A percentile compares a stretch with the other conserved stretches of the same genome.
These are phyloP conservation scores for Chrysoporthe puriensis DNA, from an alignment of 2,329 filamentous ascomycete genomes.

Conservation along the genomic window DNA sequence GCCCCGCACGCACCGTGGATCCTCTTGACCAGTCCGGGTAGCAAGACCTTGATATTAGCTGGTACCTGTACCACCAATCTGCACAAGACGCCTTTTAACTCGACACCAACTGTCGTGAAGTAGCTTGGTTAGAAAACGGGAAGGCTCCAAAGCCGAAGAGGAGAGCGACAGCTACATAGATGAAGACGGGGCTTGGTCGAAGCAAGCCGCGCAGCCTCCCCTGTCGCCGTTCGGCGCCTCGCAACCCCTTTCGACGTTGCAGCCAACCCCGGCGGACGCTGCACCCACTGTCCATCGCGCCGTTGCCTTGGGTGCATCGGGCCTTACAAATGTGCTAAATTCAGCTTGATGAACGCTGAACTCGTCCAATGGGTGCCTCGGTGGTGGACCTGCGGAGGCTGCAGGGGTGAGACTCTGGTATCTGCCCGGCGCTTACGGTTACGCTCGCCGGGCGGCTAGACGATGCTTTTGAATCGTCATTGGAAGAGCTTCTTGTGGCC, in stretches of 20 bases:
- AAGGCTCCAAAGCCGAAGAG: not conserved
- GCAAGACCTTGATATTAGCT: not conserved
- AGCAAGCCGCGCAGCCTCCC: conserved; percentile 14
- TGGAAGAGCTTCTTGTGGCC: conserved; percentile 4
- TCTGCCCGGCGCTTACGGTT: conserved; percentile 19
- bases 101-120: not conserved
- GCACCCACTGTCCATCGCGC: conserved; percentile 11
- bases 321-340: conserved; percentile 15
- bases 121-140: not conserved
- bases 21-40: not conserved
- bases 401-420: conserved; percentile 20
- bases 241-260: conserved; percentile 18
- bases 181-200: conserved; percentile 8
- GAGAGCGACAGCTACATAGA: not conserved
- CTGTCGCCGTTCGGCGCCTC: conserved; percentile 6
- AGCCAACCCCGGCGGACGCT: not conserved
- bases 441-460: conserved; percentile 19
- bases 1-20: conserved; percentile 29
- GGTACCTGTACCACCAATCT: conserved; percentile 1
- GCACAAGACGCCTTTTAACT: not conserved
- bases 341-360: not conserved
- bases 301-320: conserved; percentile 1
- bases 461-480: conserved; percentile 6
- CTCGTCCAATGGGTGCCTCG: conserved; percentile 21
- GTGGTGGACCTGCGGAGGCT: conserved; percentile 8